Evolutionary conservation across 192 early-diverging fungal species (phyloP), one percentile per base, ranked within the genome.

Genomic region (Allomyces arbusculus): DNA sequence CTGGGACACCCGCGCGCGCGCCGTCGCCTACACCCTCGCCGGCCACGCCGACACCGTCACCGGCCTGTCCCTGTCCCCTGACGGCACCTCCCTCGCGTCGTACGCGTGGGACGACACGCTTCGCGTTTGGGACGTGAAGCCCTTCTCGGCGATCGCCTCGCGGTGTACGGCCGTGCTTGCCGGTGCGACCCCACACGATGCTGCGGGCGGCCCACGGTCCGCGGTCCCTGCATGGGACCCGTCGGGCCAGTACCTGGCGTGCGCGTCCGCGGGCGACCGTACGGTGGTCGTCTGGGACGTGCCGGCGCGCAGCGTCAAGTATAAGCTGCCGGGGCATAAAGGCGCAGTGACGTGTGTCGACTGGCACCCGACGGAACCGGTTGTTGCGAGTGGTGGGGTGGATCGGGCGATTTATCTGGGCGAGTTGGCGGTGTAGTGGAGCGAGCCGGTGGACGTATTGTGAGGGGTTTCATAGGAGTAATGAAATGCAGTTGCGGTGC

Each of bases 31-130:
- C 69, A 71, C 81, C 1, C 69, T 97, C 40, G 69, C 75, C 23
- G 94, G 93, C 0, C 96, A 99, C 65, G 73, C 83, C 20, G 94
- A 95, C 75, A 93, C 91, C 1, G 79, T 98, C 64, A 88, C 92
- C 26, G 92, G 95, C 0, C 64, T 99, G 24, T 70, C 83, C 14
- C 64, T 95, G 20, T 88, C 87, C 28, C 90, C 92, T 10, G 88
- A 93, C 67, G 92, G 94, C 23, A 80, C 81, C 61, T 79, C 82
- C 65, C 75, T 99, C 24, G 69, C 94, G 44, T 89, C 87, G 9
- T 91, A 92, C 65, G 80, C 87, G 5, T 89, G 96, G 85, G 96
- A 99, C 74, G 95, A 94, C 73, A 93, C 92, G 14, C 91, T 91
- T 14, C 78, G 89, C 23, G 83, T 93, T 33, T 99, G 95, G 95